Base-by-base conservation (phyloP, 345 rosid species). In the Arabis alpina region DNA sequence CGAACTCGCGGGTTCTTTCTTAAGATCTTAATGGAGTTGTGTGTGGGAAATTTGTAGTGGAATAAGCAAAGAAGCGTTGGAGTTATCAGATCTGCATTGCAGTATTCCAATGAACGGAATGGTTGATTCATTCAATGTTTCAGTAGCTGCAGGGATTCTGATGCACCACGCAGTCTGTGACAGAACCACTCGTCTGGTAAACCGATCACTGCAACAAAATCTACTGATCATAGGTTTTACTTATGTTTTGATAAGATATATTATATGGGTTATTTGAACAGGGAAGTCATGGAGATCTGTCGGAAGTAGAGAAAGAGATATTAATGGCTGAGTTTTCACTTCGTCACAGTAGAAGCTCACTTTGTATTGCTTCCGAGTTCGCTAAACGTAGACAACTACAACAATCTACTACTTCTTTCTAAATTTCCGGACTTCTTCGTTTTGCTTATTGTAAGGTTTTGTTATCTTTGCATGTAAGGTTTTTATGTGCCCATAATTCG, bases 41-140 rank as follows among this genome's bases (percentile, higher is more conserved):
- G 41, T 42, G 41, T 10, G 10, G 42, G 8, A 10, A 13, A 28
- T 23, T 80, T 78, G 74, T 79, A 91, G 98, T 74, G 98, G 98
- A 15, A 84, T 91, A 81, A 93, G 94, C 68, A 84, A 86, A 3
- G 90, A 85, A 79, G 97, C 98, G 24, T 75, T 89, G 74, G 75
- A 75, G 71, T 75, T 91, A 67, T 91, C 97, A 14, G 94, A 93
- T 83, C 63, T 93, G 70, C 82, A 73, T 68, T 93, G 97, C 73
- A 87, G 96, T 74, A 88, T 91, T 73, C 97, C 94, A 5, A 91
- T 93, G 97, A 91, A 89, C 13, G 98, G 98, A 76, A 91, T 93
- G 98, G 97, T 91, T 43, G 97, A 93, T 80, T 91, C 98, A 32
- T 91, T 93, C 74, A 93, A 93, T 79, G 97, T 91, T 60, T 93